Evolutionary conservation across 108 stramenopile species (phyloP).

Genomic region (Asterionellopsis glacialis): DNA sequence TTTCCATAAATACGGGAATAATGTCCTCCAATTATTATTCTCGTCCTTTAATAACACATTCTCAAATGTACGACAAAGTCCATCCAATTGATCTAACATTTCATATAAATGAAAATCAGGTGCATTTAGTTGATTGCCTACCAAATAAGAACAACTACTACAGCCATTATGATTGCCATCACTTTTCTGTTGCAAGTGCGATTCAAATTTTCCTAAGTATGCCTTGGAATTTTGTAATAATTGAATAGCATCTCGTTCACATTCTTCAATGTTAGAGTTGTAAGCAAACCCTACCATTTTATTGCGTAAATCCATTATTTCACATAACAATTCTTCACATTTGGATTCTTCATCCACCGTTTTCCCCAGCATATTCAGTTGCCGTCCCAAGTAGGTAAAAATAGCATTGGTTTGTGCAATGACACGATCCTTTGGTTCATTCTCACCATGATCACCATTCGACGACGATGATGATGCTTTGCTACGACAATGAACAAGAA

Average conservation of each 20-base stretch:
- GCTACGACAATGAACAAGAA: slow-evolving; percentile 13
- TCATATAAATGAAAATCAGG: slow-evolving; percentile 40
- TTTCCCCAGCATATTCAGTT: slow-evolving; percentile 15
- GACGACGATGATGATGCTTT: no score
- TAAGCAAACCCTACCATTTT: slow-evolving; percentile 27
- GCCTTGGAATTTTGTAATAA: not conserved
- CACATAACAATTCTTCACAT: slow-evolving; percentile 30
- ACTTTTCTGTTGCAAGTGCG: not conserved
- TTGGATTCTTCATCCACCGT: not conserved
- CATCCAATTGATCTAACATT: slow-evolving; percentile 28
- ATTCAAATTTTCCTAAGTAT: slow-evolving; percentile 20
- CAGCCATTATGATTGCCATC: not conserved
- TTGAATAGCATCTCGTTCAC: not conserved
- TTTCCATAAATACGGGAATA: not conserved
- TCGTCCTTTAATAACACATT: not conserved
- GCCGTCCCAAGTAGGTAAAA: slow-evolving; percentile 28
- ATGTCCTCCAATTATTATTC: not conserved
- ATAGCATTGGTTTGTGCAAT: slow-evolving; percentile 40
- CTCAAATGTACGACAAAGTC: slow-evolving; percentile 4
- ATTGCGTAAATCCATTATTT: slow-evolving; percentile 31
- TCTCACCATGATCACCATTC: no score
- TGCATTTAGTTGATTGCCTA: slow-evolving; percentile 17
- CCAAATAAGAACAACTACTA: slow-evolving; percentile 7
- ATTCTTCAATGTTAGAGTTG: not conserved
- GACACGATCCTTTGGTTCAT: not conserved